These are phyloP conservation scores for Raffaelea deltoideospora DNA, from an alignment of 2,329 filamentous ascomycete species.

Conservation along the genomic window DNA sequence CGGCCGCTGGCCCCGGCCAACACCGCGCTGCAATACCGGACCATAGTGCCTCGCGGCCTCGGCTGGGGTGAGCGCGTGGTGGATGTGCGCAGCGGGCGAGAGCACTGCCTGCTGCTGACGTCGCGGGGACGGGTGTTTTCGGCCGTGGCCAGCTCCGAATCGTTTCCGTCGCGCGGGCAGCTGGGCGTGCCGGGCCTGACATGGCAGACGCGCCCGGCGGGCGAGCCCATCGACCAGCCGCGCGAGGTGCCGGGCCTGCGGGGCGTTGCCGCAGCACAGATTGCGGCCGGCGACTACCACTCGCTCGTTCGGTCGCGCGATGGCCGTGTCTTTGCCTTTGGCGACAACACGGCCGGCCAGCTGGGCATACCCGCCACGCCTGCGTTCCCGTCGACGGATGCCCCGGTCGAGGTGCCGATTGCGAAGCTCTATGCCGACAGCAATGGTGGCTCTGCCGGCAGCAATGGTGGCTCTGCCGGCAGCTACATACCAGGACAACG, in stretches of 20 bases:
- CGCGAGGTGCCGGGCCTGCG: slow-evolving; percentile 63
- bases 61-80: slow-evolving; percentile 57
- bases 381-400: slow-evolving; percentile 47
- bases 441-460: not conserved
- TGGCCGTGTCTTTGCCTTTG: slow-evolving; percentile 72
- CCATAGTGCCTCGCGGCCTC: slow-evolving; percentile 49
- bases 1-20: slow-evolving; percentile 17
- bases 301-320: slow-evolving; percentile 62
- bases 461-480: not conserved
- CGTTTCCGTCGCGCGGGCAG: slow-evolving; percentile 72
- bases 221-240: slow-evolving; percentile 65
- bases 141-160: slow-evolving; percentile 62
- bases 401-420: slow-evolving; percentile 55
- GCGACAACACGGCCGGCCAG: slow-evolving; percentile 85
- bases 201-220: slow-evolving; percentile 62
- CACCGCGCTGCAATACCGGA: slow-evolving; percentile 44
- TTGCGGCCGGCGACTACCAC: slow-evolving; percentile 78
- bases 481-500: slow-evolving; percentile 17
- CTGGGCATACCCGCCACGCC: slow-evolving; percentile 62
- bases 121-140: slow-evolving; percentile 77
- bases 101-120: slow-evolving; percentile 78
- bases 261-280: slow-evolving; percentile 54
- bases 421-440: slow-evolving; percentile 51
- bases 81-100: slow-evolving; percentile 61
- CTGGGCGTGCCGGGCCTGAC: slow-evolving; percentile 72